Percentiles rank a stretch among this genome's conserved stretches.
Evolutionary conservation across 257 asterid genomes (phyloP).

Genomic region (Mentha longifolia): DNA sequence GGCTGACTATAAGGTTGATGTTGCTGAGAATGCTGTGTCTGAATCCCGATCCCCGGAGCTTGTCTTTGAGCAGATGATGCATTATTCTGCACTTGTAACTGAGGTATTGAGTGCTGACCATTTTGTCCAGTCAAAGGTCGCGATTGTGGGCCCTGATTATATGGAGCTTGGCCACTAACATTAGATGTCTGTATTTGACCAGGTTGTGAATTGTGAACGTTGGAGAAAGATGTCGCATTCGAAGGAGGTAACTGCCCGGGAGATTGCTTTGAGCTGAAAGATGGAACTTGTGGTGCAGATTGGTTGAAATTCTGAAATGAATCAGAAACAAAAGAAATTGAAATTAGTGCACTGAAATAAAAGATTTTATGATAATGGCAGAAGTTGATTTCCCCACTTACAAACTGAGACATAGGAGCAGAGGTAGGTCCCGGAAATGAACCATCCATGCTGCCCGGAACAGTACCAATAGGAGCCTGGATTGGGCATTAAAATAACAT

Average conservation of each 20-base stretch:
- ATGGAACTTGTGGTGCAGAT: slow-evolving; percentile 44
- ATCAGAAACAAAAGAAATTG: not conserved
- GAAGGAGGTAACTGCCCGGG: slow-evolving; percentile 56
- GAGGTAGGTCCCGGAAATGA: slow-evolving; percentile 51
- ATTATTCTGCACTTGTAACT: slow-evolving; percentile 58
- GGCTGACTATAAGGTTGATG: slow-evolving; percentile 56
- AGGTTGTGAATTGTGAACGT: slow-evolving; percentile 48
- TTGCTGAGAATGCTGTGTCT: slow-evolving; percentile 58
- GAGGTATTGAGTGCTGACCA: slow-evolving; percentile 56
- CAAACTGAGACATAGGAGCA: slow-evolving; percentile 50
- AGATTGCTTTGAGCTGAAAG: slow-evolving; percentile 50
- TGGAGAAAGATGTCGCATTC: slow-evolving; percentile 48
- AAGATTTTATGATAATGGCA: not conserved
- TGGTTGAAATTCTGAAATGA: slow-evolving; percentile 45
- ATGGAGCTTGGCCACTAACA: slow-evolving; percentile 50
- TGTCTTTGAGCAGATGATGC: slow-evolving; percentile 51
- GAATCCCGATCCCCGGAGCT: slow-evolving; percentile 49
- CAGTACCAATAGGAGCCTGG: slow-evolving; percentile 50
- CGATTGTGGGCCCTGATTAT: slow-evolving; percentile 50
- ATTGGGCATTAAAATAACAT: slow-evolving; percentile 26
- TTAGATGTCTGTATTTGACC: slow-evolving; percentile 56
- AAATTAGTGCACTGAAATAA: slow-evolving; percentile 9
- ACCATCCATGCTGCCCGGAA: slow-evolving; percentile 49
- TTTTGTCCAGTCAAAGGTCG: slow-evolving; percentile 52
- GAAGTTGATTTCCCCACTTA: slow-evolving; percentile 28